Evolutionary conservation across 2,329 filamentous ascomycete species (phyloP).

Genomic region (Cryoendolithus antarcticus): DNA sequence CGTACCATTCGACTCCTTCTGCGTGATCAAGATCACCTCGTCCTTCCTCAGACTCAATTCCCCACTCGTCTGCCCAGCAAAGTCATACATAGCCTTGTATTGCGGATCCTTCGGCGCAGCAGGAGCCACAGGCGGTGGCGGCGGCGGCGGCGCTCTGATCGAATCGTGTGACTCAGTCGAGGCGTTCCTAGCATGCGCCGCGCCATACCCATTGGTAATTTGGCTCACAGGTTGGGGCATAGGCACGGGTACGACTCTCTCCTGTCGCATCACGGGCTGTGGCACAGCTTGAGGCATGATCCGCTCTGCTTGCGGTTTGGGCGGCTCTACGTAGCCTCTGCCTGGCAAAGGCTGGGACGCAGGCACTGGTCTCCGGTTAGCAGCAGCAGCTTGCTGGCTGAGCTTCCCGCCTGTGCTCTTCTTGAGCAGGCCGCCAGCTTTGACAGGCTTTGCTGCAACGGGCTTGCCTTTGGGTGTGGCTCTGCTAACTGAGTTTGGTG

Average conservation of each 20-base stretch:
- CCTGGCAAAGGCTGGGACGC: slow-evolving; percentile 28
- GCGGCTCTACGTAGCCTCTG: slow-evolving; percentile 5
- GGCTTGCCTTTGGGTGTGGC: slow-evolving; percentile 82
- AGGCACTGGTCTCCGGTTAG: slow-evolving; percentile 36
- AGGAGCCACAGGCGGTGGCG: slow-evolving; percentile 53
- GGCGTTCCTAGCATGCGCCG: slow-evolving; percentile 16
- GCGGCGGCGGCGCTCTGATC: slow-evolving; percentile 42
- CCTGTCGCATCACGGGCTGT: slow-evolving; percentile 40
- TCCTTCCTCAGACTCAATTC: slow-evolving; percentile 71
- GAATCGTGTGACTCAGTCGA: slow-evolving; percentile 26
- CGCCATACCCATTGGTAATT: slow-evolving; percentile 9
- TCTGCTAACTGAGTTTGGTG: slow-evolving; percentile 66
- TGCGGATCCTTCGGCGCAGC: slow-evolving; percentile 55
- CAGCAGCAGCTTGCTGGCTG: slow-evolving; percentile 35
- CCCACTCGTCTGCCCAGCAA: slow-evolving; percentile 69
- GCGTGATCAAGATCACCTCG: slow-evolving; percentile 76
- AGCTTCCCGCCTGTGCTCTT: slow-evolving; percentile 58
- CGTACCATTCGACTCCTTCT: slow-evolving; percentile 91
- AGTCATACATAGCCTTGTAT: slow-evolving; percentile 88
- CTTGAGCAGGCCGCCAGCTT: slow-evolving; percentile 77
- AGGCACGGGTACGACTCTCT: slow-evolving; percentile 13
- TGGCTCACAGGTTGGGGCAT: no score
- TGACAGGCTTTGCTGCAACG: slow-evolving; percentile 79
- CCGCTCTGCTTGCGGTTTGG: slow-evolving; percentile 13
- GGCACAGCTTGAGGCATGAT: slow-evolving; percentile 20